Base-by-base conservation (phyloP, 2,329 filamentous ascomycete species). In the Myriosclerotinia scirpicola region DNA sequence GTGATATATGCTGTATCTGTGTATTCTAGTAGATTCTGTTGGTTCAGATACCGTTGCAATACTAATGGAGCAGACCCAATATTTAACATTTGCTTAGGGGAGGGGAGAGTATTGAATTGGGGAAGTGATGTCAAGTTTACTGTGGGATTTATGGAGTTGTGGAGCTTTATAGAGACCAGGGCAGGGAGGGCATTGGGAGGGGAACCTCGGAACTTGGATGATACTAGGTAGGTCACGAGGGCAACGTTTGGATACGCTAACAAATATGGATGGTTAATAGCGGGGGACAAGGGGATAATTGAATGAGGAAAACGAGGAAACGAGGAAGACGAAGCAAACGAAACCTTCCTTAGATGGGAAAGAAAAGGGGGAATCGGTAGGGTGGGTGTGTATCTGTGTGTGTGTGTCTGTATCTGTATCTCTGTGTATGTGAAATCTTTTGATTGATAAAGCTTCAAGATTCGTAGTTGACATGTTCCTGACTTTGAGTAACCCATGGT, bases 401-500 rank as follows among this genome's bases (percentile, higher is more conserved):
- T 14, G 11, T 22, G 7, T 26, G 36, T 26, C 11, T 34, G 17
- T 54, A 17, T 50, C 11, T 12, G 1, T 56, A 5, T 15, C 2
- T 56, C 2, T 8, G 38, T 56, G 9, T 44, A 3, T 42, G 22
- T 56, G n/a, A n/a, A n/a, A n/a, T n/a, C n/a, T n/a, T n/a, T 8
- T 22, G 1, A 44, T 17, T 46, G 42, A 22, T 36, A 1, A 36
- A 15, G 17, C 20, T 48, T 48, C 17, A 34, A 36, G 7, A 15
- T 36, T 48, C 30, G 7, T 26, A 48, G 22, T 48, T 22, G 30
- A 48, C 0, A 59, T 59, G 11, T 48, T 48, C 56, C 42, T 59
- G 56, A 36, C 17, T 36, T 36, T 59, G 55, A 59, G 55, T 59
- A 59, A 59, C 56, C 42, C 42, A 15, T 36, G 42, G 26, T 56